A percentile compares a stretch with the other conserved stretches of the same genome.
phyloP scores from a whole-genome alignment of 2,329 filamentous ascomycete genomes.

The Atkinsonella texensis region DNA sequence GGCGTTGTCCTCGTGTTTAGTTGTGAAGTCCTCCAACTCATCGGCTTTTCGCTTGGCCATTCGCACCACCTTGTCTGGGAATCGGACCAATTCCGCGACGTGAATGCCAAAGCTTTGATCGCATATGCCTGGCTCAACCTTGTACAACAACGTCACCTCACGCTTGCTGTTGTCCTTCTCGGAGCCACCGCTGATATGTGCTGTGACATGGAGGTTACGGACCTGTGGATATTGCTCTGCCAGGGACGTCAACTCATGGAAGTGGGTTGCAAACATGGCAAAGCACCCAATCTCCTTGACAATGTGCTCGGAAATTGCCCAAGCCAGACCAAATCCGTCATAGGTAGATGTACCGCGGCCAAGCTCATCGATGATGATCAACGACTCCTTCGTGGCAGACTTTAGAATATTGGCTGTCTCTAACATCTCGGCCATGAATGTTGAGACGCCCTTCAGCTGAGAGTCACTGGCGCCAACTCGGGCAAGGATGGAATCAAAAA shows the following conservation, averaged over 20 bases:
- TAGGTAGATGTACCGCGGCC: conserved; percentile 96
- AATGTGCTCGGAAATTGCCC: conserved; percentile 98
- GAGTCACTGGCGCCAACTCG: conserved; percentile 93
- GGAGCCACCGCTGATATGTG: conserved; percentile 62
- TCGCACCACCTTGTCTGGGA: conserved; percentile 91
- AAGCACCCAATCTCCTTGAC: conserved; percentile 90
- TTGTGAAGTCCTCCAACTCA: conserved; percentile 90
- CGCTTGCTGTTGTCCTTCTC: conserved; percentile 40
- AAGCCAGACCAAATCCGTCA: conserved; percentile 96
- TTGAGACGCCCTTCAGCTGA: conserved; percentile 94
- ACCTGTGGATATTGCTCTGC: conserved; percentile 80
- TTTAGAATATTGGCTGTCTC: conserved; percentile 98
- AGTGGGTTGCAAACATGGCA: conserved; percentile 93
- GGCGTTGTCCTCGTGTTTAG: conserved; percentile 54
- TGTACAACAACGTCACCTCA: conserved; percentile 92
- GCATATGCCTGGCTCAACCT: conserved; percentile 88
- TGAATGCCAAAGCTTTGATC: conserved; percentile 98
- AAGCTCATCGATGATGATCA: conserved; percentile 98
- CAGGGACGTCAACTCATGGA: conserved; percentile 91
- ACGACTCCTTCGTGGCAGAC: conserved; percentile 83
- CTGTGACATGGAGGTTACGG: conserved; percentile 87
- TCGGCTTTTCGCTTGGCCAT: conserved; percentile 99
- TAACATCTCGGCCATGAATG: conserved; percentile 99
- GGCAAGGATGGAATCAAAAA: conserved; percentile 94
- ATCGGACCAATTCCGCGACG: conserved; percentile 90